phyloP scores from a whole-genome alignment of 2,329 filamentous ascomycete genomes.

The Alternaria sp. region DNA sequence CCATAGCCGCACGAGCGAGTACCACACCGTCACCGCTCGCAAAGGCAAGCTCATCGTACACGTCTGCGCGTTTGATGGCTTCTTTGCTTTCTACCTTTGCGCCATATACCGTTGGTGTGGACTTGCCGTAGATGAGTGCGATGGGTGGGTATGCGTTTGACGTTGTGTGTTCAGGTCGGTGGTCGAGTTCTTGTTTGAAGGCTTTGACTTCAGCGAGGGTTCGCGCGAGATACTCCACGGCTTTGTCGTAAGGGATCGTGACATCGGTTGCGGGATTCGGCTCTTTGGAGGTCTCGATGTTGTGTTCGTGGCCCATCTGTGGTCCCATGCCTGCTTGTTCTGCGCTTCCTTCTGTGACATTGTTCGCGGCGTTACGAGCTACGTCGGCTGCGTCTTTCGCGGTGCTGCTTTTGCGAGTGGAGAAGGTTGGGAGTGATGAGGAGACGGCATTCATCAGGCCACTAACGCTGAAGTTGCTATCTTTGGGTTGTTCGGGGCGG shows the following conservation, averaged over 20 bases:
- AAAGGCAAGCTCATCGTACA: constrained; percentile 87
- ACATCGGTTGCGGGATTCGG: constrained; percentile 48
- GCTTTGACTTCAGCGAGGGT: constrained; percentile 72
- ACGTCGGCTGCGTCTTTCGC: constrained; percentile 24
- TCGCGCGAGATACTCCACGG: constrained; percentile 73
- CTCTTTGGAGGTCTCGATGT: constrained; percentile 27
- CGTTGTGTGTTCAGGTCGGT: constrained; percentile 63
- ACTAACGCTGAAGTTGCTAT: constrained; percentile 49
- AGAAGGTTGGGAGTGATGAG: constrained; percentile 52
- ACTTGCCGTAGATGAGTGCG: constrained; percentile 84
- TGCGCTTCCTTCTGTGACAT: constrained; percentile 36
- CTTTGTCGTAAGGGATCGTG: constrained; percentile 62
- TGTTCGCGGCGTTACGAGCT: constrained; percentile 34
- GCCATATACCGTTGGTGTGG: constrained; percentile 82
- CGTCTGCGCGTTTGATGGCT: constrained; percentile 75
- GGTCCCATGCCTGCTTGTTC: constrained; percentile 51
- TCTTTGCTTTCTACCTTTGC: constrained; percentile 76
- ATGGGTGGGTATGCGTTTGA: constrained; percentile 82
- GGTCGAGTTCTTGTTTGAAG: constrained; percentile 78
- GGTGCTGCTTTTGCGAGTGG: constrained; percentile 39
- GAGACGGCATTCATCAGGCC: constrained; percentile 57
- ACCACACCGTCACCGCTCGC: constrained; percentile 89
- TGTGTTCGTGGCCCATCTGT: constrained; percentile 53
- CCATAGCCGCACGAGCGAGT: constrained; percentile 82
- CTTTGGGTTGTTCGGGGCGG: constrained; percentile 50